A percentile compares a stretch with the other conserved stretches of the same genome.
phyloP scores from a whole-genome alignment of 768 basidiomycete species.

The Termitomyces titanicus region DNA sequence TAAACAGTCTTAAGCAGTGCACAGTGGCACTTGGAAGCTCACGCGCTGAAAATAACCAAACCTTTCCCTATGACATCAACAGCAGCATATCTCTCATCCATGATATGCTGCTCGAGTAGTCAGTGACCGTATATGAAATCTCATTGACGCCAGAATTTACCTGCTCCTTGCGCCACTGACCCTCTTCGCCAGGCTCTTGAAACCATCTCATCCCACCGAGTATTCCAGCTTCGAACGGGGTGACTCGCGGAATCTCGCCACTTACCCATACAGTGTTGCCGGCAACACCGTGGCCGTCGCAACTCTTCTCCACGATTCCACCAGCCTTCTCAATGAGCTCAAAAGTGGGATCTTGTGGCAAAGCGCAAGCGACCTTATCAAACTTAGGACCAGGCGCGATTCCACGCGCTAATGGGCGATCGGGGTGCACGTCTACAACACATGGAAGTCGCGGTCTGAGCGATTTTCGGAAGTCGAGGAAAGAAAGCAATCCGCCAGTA shows the following conservation, averaged over 20 bases:
- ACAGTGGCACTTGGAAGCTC: conserved; percentile 20
- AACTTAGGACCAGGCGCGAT: conserved; percentile 63
- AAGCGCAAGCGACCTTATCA: conserved; percentile 52
- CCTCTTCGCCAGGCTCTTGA: conserved; percentile 25
- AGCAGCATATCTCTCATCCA: conserved; percentile 79
- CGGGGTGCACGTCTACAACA: conserved; percentile 73
- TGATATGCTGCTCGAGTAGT: conserved; percentile 51
- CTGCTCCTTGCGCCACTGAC: conserved; percentile 53
- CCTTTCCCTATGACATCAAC: conserved; percentile 82
- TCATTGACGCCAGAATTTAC: conserved; percentile 23
- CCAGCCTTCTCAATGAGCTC: conserved; percentile 54
- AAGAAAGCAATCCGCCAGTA: conserved; percentile 69
- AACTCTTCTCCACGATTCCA: conserved; percentile 52
- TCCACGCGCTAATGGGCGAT: conserved; percentile 69
- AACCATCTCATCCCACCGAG: conserved; percentile 66
- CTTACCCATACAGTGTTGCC: conserved; percentile 69
- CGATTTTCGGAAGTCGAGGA: conserved; percentile 43
- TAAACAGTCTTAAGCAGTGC: not conserved
- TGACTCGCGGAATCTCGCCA: conserved; percentile 74
- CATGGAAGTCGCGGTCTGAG: conserved; percentile 26
- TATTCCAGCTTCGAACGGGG: conserved; percentile 65
- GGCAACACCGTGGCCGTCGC: conserved; percentile 63
- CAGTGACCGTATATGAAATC: not conserved
- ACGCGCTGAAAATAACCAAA: conserved; percentile 82
- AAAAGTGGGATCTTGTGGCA: conserved; percentile 72